A percentile compares a stretch with the other conserved stretches of the same genome.
Evolutionary conservation across 2,329 filamentous ascomycete genomes (phyloP).

Genomic region (Moelleriella libera): DNA sequence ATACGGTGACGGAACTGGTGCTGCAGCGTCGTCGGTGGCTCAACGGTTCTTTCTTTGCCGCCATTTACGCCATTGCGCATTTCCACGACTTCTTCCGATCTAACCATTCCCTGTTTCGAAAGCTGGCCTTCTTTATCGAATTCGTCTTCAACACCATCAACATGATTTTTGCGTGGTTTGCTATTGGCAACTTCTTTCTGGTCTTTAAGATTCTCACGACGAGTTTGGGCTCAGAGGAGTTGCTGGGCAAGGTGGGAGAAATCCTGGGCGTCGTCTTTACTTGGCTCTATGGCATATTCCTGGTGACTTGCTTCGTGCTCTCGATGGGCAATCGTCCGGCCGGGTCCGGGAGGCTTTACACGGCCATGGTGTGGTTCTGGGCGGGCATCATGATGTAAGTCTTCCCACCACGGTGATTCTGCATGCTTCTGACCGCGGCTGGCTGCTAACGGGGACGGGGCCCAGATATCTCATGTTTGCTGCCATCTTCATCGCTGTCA

Average conservation of each 20-base stretch:
- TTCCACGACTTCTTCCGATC: constrained; percentile 95
- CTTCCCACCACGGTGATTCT: no score
- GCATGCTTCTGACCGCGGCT: no score
- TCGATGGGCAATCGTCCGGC: constrained; percentile 89
- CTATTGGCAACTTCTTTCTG: constrained; percentile 96
- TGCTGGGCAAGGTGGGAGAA: constrained; percentile 64
- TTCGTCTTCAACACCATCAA: constrained; percentile 90
- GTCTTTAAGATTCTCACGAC: constrained; percentile 94
- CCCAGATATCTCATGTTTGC: constrained; percentile 80
- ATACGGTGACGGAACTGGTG: constrained; percentile 87
- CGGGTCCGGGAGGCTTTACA: constrained; percentile 85
- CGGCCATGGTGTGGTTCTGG: constrained; percentile 99
- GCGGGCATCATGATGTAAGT: constrained; percentile 79
- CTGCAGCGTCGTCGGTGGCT: constrained; percentile 92
- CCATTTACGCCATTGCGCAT: constrained; percentile 86
- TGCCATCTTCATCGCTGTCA: constrained; percentile 84
- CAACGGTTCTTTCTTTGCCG: constrained; percentile 96
- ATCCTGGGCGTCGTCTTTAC: constrained; percentile 84
- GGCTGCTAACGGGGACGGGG: neutral
- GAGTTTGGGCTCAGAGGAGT: constrained; percentile 54
- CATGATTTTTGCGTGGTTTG: constrained; percentile 99
- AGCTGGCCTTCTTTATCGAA: constrained; percentile 81
- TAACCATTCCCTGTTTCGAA: constrained; percentile 75
- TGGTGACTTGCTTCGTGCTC: constrained; percentile 90
- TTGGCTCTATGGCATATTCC: constrained; percentile 84